phyloP scores from a whole-genome alignment of 768 basidiomycete species.

The Filobasidium floriforme region DNA sequence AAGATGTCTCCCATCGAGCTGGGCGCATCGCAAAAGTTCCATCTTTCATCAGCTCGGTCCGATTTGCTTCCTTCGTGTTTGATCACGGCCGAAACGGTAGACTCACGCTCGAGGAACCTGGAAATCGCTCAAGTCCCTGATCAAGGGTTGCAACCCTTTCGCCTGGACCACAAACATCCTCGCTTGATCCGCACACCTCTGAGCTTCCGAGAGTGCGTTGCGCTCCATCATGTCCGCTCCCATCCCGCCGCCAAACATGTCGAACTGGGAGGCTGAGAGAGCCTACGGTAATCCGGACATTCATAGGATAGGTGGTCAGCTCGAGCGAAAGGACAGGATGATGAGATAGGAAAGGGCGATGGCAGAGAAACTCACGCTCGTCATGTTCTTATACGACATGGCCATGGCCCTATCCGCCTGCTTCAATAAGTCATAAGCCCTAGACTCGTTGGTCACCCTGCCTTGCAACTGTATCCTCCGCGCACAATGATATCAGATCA shows the following conservation, averaged over 20 bases:
- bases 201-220: constrained; percentile 17
- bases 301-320: background rate
- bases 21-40: too few species aligned
- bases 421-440: constrained; percentile 14
- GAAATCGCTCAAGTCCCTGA: constrained; percentile 4
- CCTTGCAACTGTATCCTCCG: constrained; percentile 12
- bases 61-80: too few species aligned
- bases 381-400: constrained; percentile 1
- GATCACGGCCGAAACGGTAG: background rate
- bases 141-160: constrained; percentile 8
- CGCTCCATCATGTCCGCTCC: constrained; percentile 25
- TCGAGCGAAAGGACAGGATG: background rate
- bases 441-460: constrained; percentile 18
- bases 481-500: background rate
- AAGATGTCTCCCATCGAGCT: constrained; percentile 19
- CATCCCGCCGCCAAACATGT: constrained; percentile 23
- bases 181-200: constrained; percentile 15
- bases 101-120: constrained; percentile 1
- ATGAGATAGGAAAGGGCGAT: background rate
- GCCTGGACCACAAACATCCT: constrained; percentile 21
- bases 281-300: constrained; percentile 1
- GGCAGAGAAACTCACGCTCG: background rate
- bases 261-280: constrained; percentile 13
- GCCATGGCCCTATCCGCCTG: constrained; percentile 18
- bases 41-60: too few species aligned